phyloP scores from a whole-genome alignment of 2,329 filamentous ascomycete species.

The Neurospora crassa region DNA sequence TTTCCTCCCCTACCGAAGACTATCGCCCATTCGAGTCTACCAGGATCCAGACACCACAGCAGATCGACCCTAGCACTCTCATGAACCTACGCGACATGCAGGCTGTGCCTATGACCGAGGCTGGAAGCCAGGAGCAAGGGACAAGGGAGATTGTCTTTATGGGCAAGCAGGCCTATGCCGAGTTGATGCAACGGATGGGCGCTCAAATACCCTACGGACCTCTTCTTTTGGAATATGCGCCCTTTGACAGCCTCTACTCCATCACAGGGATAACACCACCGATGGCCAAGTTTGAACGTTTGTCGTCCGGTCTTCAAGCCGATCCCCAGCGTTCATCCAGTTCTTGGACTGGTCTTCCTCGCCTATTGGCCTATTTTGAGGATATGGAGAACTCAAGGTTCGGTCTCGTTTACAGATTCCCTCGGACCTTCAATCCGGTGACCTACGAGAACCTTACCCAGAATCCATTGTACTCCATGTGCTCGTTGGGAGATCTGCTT shows the following conservation, averaged over 20 bases:
- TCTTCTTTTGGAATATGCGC: conserved; percentile 62
- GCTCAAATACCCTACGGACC: conserved; percentile 39
- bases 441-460: conserved; percentile 42
- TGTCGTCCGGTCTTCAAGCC: conserved; percentile 48
- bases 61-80: conserved; percentile 46
- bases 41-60: conserved; percentile 50
- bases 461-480: conserved; percentile 40
- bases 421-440: conserved; percentile 51
- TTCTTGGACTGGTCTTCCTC: conserved; percentile 50
- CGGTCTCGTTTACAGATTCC: conserved; percentile 67
- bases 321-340: conserved; percentile 40
- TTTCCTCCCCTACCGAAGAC: conserved; percentile 32
- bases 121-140: conserved; percentile 19
- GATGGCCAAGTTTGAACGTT: conserved; percentile 54
- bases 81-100: conserved; percentile 37
- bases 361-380: conserved; percentile 62
- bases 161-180: conserved; percentile 42
- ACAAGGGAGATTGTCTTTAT: conserved; percentile 40
- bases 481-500: conserved; percentile 46
- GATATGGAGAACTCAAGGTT: conserved; percentile 61
- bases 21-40: conserved; percentile 46
- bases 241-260: conserved; percentile 48
- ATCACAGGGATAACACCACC: conserved; percentile 54
- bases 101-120: conserved; percentile 28
- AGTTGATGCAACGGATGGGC: conserved; percentile 32